Conservation (phyloP, 345 rosid genomes). For the Gynandropsis gynandra region DNA sequence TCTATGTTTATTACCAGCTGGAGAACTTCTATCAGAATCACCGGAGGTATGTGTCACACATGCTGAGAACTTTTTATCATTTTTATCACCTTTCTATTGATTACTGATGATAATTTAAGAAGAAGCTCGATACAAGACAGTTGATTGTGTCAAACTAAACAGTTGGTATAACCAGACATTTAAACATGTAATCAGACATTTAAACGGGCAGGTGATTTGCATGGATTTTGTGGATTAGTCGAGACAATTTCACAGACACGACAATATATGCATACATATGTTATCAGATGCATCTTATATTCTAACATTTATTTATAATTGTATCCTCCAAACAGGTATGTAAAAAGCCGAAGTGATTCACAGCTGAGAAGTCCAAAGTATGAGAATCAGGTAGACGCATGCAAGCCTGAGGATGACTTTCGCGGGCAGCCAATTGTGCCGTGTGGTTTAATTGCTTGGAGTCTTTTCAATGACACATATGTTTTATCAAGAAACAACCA, state of each 20-base stretch:
- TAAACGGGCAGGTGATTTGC: neutral
- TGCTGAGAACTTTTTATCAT: neutral
- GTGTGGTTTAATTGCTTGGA: conserved; percentile 98
- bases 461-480: conserved; percentile 92
- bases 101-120: neutral
- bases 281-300: neutral
- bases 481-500: conserved; percentile 38
- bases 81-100: neutral
- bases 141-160: too few relatives aligned
- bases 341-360: conserved; percentile 79
- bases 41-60: conserved; percentile 53
- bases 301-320: conserved; percentile 4
- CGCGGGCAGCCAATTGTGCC: conserved; percentile 52
- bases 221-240: too few relatives aligned
- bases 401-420: conserved; percentile 58
- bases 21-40: conserved; percentile 99
- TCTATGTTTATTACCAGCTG: conserved; percentile 93
- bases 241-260: too few relatives aligned
- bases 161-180: too few relatives aligned
- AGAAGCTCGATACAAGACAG: too few relatives aligned
- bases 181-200: too few relatives aligned
- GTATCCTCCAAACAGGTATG: conserved; percentile 49
- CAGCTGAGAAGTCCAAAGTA: conserved; percentile 42
- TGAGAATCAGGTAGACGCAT: conserved; percentile 31
- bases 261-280: neutral